These are phyloP conservation scores for Podaxis sp. DNA, from an alignment of 768 basidiomycete species.

Conservation along the genomic window DNA sequence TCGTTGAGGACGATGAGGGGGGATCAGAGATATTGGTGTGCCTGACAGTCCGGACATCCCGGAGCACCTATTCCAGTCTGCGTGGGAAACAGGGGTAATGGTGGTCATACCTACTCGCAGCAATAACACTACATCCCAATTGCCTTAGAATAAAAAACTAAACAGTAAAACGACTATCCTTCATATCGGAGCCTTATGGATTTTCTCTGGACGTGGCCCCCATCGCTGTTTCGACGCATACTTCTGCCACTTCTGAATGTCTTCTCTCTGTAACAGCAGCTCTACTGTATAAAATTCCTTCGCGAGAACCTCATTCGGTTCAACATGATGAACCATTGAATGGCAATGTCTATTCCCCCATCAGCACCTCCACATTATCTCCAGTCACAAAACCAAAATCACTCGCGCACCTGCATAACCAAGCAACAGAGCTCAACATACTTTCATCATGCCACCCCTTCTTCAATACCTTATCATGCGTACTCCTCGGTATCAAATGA, in stretches of 20 bases:
- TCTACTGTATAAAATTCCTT: constrained; percentile 45
- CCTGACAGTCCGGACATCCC: background rate
- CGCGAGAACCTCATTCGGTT: constrained; percentile 47
- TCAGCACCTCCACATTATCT: background rate
- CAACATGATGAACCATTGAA: background rate
- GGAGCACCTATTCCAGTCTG: background rate
- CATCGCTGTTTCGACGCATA: constrained; percentile 47
- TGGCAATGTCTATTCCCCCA: background rate
- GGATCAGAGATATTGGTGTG: background rate
- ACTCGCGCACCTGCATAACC: constrained; percentile 45
- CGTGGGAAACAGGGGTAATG: background rate
- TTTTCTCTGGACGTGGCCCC: constrained; percentile 1
- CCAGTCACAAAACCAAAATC: constrained; percentile 6
- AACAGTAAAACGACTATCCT: background rate
- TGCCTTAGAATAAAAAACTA: background rate
- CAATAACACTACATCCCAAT: too few relatives aligned
- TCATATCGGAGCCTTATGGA: background rate
- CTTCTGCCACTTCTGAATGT: constrained; percentile 50
- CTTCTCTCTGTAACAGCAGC: constrained; percentile 44
- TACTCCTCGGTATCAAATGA: constrained; percentile 53
- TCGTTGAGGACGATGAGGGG: background rate
- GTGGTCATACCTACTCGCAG: too few relatives aligned
- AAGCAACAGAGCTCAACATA: constrained; percentile 54
- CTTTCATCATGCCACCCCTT: constrained; percentile 51
- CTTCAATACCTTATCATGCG: constrained; percentile 51